Base-by-base conservation (phyloP, 352 stramenopile genomes). In the Globisporangium sylvaticum region DNA sequence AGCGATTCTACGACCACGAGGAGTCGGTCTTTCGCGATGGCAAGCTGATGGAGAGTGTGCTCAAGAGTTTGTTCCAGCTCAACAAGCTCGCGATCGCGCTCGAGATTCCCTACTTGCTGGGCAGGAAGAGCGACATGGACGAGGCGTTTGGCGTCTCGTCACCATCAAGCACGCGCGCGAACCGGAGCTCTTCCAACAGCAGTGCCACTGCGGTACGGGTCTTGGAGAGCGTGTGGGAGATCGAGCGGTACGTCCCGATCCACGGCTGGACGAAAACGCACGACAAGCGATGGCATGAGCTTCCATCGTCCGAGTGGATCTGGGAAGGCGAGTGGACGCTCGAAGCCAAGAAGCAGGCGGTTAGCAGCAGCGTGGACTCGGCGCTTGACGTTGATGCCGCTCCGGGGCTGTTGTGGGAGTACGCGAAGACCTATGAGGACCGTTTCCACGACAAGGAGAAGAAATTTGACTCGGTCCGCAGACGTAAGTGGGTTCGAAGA, bases 261-360 rank as follows among this genome's bases (percentile, higher is more conserved):
- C 82, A 88, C 25, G 84, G 86, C 3, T 94, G 86, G 86, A 72
- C 83, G 10, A 87, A 87, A 66, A 70, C 75, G 18, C 74, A 75
- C 0, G 76, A 88, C 65, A 89, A 90, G 58, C 75, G 79, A 18
- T 72, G 65, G 63, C 68, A 82, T n/a, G 78, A 90, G 25, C 71
- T 94, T 1, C 82, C 84, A 50, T 91, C 83, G 8, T 91, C 82
- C 3, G 86, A 94, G 66, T 94, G 86, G 86, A 75, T 92, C 31
- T 94, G 86, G 86, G 83, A 90, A 66, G 83, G 77, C 48, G 82
- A 91, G 3, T 94, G 86, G 86, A 70, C 72, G 12, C 65, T 94
- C 22, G 85, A 91, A 62, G 31, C 29, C 48, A 65, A 48, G 24
- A 70, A 59, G 67, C 15, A 58, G 50, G 61, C 71, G 32, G 71